phyloP scores from a whole-genome alignment of 2,329 filamentous ascomycete genomes.

The Beauveria scarabaeidicola region DNA sequence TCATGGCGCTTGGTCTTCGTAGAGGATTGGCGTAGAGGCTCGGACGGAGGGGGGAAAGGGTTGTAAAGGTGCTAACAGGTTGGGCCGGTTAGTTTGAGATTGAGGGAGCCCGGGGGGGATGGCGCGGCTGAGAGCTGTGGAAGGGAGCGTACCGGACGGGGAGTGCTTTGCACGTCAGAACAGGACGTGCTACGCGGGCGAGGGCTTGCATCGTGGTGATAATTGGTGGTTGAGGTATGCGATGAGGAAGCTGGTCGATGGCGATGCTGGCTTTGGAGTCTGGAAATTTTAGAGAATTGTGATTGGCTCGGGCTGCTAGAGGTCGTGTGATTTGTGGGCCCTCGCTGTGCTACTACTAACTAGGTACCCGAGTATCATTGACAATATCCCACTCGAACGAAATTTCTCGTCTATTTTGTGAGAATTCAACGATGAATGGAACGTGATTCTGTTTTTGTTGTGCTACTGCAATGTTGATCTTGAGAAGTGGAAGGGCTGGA shows the following conservation, averaged over 20 bases:
- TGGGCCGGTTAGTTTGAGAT: neutral
- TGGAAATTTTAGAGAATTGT: neutral
- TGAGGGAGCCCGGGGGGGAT: neutral
- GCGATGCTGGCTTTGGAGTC: slow-evolving; percentile 1
- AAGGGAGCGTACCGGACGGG: neutral
- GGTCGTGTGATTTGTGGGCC: neutral
- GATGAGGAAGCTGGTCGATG: neutral
- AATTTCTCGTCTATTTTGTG: too few species aligned
- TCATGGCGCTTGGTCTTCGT: slow-evolving; percentile 20
- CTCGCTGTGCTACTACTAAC: neutral
- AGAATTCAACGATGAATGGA: too few species aligned
- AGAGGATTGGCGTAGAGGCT: slow-evolving; percentile 27
- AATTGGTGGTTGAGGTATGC: neutral
- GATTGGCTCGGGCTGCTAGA: neutral
- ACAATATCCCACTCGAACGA: too few species aligned
- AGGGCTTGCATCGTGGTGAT: slow-evolving; percentile 6
- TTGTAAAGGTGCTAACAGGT: slow-evolving; percentile 35
- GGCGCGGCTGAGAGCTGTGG: neutral
- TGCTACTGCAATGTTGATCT: too few species aligned
- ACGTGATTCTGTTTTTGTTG: too few species aligned
- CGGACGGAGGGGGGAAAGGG: slow-evolving; percentile 43
- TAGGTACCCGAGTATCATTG: too few species aligned
- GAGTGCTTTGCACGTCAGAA: neutral
- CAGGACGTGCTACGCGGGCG: slow-evolving; percentile 4
- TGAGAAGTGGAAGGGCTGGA: too few species aligned